phyloP scores from a whole-genome alignment of 176 grass and related monocot species.

The Triticum dicoccoides region DNA sequence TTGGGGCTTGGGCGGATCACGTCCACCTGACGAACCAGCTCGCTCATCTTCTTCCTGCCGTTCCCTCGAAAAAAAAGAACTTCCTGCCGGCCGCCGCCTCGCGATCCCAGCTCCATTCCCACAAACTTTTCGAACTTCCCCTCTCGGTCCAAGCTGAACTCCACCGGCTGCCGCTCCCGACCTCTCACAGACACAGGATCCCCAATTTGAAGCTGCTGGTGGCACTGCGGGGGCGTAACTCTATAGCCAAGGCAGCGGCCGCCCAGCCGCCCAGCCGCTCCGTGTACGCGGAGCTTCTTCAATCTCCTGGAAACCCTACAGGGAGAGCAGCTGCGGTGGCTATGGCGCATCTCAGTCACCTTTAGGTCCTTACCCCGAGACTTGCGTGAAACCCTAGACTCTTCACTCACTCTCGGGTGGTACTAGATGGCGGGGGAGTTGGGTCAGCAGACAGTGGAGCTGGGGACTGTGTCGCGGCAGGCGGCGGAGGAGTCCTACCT shows the following conservation, averaged over 20 bases:
- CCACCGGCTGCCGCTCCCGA: not conserved
- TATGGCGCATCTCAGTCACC: constrained; percentile 2
- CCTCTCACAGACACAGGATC: not conserved
- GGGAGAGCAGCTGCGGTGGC: constrained; percentile 1
- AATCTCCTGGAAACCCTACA: not conserved
- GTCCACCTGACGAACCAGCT: too few relatives aligned
- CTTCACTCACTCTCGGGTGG: not conserved
- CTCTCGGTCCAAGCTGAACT: not conserved
- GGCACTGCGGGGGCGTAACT: not conserved
- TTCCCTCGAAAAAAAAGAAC: not conserved
- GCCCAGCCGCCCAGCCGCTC: not conserved
- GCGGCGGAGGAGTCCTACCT: constrained; percentile 93
- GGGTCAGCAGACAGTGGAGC: constrained; percentile 86
- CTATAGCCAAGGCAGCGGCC: not conserved
- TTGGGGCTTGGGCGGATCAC: too few relatives aligned
- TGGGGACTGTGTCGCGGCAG: constrained; percentile 71
- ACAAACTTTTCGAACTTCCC: not conserved
- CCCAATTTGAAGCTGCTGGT: not conserved
- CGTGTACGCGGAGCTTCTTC: not conserved
- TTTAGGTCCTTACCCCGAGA: not conserved
- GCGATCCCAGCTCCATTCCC: not conserved
- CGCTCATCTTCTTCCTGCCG: not conserved
- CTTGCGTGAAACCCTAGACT: not conserved
- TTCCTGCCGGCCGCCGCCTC: constrained; percentile 19
- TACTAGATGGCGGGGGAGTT: constrained; percentile 60